phyloP scores from a whole-genome alignment of 192 early-diverging fungal genomes.

The Linnemannia zychae region DNA sequence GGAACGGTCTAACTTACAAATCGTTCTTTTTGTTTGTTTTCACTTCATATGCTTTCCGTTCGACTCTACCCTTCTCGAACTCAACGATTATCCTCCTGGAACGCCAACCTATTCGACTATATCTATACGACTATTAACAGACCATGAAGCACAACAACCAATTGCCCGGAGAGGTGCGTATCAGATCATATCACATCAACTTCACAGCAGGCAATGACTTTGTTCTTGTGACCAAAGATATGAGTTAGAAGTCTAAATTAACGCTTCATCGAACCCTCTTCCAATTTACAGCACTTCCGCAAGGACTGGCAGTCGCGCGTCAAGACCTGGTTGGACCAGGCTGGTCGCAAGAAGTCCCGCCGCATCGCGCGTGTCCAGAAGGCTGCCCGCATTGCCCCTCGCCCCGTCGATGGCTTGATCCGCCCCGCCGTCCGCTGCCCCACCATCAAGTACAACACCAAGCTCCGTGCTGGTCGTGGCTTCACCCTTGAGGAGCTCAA shows the following conservation, averaged over 20 bases:
- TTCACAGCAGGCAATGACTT: background rate
- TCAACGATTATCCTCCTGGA: background rate
- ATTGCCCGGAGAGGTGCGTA: constrained; percentile 59
- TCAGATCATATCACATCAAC: background rate
- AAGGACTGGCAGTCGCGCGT: constrained; percentile 98
- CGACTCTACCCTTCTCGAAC: background rate
- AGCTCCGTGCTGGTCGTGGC: constrained; percentile 95
- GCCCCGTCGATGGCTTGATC: constrained; percentile 95
- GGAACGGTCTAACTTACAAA: constrained; percentile 1
- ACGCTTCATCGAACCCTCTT: background rate
- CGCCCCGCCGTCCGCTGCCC: constrained; percentile 97
- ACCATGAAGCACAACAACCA: constrained; percentile 61
- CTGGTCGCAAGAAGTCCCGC: constrained; percentile 94
- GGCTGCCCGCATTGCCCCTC: constrained; percentile 95
- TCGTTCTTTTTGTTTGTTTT: background rate
- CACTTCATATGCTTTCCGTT: background rate
- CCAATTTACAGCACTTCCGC: constrained; percentile 83
- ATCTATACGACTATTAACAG: constrained; percentile 15
- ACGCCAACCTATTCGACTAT: background rate
- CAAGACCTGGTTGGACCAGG: constrained; percentile 99
- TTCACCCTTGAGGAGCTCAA: constrained; percentile 99
- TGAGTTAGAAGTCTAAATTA: background rate
- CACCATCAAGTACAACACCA: constrained; percentile 98
- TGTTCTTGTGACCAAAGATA: background rate
- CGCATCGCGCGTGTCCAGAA: constrained; percentile 91